phyloP scores from a whole-genome alignment of 2,329 filamentous ascomycete genomes.

The Penicillium sumatraense region DNA sequence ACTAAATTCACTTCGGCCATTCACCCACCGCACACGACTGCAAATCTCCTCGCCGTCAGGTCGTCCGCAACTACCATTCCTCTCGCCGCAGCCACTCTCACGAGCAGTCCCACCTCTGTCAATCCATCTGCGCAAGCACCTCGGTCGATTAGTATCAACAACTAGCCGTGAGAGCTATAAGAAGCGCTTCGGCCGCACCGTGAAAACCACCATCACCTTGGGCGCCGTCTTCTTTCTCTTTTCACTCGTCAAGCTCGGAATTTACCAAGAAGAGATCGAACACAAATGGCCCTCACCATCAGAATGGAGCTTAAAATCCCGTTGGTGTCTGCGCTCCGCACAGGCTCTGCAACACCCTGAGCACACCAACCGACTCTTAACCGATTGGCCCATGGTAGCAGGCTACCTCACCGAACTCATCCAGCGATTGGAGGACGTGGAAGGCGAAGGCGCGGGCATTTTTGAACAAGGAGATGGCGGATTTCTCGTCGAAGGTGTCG shows the following conservation, averaged over 20 bases:
- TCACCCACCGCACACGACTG: slow-evolving; percentile 62
- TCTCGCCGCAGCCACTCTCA: slow-evolving; percentile 59
- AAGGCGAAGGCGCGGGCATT: slow-evolving; percentile 70
- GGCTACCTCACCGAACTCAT: slow-evolving; percentile 65
- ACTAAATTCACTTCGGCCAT: slow-evolving; percentile 49
- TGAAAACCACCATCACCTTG: slow-evolving; percentile 72
- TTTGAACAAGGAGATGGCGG: slow-evolving; percentile 58
- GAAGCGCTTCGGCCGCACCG: slow-evolving; percentile 62
- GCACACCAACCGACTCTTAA: slow-evolving; percentile 56
- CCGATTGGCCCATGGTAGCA: slow-evolving; percentile 73
- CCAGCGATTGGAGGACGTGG: slow-evolving; percentile 69
- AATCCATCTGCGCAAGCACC: slow-evolving; percentile 57
- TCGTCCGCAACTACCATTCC: slow-evolving; percentile 69
- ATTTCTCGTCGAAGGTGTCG: slow-evolving; percentile 59
- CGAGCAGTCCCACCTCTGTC: slow-evolving; percentile 56
- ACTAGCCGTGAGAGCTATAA: slow-evolving; percentile 62
- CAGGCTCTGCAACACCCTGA: slow-evolving; percentile 63
- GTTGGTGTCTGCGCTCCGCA: slow-evolving; percentile 70
- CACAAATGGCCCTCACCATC: slow-evolving; percentile 76
- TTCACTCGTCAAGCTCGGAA: slow-evolving; percentile 65
- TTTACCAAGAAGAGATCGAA: slow-evolving; percentile 77
- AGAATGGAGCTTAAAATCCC: slow-evolving; percentile 76
- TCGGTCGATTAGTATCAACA: slow-evolving; percentile 77
- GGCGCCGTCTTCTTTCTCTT: slow-evolving; percentile 68
- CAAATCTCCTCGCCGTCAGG: slow-evolving; percentile 55